Evolutionary conservation across 805 yeast genomes (phyloP).

Genomic region (Cyberlindnera xishuangbannaensis): DNA sequence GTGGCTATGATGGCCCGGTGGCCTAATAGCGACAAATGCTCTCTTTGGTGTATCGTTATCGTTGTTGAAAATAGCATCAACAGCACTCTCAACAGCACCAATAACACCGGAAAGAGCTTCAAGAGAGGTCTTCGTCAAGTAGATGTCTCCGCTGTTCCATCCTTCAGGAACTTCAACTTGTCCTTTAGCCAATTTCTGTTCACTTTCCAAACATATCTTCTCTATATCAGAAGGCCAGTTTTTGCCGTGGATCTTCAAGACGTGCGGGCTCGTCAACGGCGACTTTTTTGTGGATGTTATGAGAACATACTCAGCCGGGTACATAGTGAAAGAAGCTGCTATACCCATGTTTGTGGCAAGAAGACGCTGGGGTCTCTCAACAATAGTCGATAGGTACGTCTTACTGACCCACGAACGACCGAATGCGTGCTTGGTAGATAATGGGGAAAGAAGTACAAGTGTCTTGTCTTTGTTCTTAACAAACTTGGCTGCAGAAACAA

Average conservation of each 20-base stretch:
- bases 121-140: constrained; percentile 57
- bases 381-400: constrained; percentile 58
- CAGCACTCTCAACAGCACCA: constrained; percentile 68
- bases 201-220: constrained; percentile 55
- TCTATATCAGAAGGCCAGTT: constrained; percentile 61
- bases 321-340: constrained; percentile 65
- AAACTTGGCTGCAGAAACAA: constrained; percentile 29
- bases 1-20: constrained; percentile 87
- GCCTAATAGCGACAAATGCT: constrained; percentile 66
- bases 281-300: constrained; percentile 42
- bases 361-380: constrained; percentile 77
- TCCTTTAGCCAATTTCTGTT: constrained; percentile 43
- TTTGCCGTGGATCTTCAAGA: constrained; percentile 63
- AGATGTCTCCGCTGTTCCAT: constrained; percentile 84
- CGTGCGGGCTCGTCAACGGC: constrained; percentile 52
- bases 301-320: constrained; percentile 52
- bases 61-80: constrained; percentile 45
- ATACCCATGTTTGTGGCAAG: constrained; percentile 75
- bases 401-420: constrained; percentile 75
- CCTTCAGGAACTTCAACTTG: constrained; percentile 70
- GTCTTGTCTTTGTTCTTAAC: constrained; percentile 43
- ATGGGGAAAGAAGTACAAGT: constrained; percentile 60
- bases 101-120: constrained; percentile 72
- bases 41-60: constrained; percentile 30
- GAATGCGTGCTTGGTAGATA: constrained; percentile 65